Conservation (phyloP, 306 rosid genomes). For the Cicer pinnatifidum region DNA sequence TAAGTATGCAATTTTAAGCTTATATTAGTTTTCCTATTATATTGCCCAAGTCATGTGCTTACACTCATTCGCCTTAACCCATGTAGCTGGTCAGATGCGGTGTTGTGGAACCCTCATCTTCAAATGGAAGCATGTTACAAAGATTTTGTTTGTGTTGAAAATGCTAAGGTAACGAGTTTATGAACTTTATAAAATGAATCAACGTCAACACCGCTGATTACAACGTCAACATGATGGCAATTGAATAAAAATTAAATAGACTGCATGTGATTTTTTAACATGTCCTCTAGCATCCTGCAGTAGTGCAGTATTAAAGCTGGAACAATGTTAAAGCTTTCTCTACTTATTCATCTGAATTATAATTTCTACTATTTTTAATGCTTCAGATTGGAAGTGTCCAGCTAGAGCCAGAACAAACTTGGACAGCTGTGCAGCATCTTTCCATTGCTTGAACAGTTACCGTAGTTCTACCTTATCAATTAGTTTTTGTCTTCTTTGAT, state of each 20-base stretch:
- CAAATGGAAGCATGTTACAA: conserved; percentile 89
- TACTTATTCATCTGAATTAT: conserved; percentile 43
- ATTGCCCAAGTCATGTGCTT: conserved; percentile 41
- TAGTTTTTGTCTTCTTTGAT: conserved; percentile 7
- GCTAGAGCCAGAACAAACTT: conserved; percentile 76
- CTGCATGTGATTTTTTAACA: conserved; percentile 11
- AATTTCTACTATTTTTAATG: conserved; percentile 35
- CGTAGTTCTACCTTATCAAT: conserved; percentile 38
- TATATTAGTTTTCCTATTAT: conserved; percentile 36
- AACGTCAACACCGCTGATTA: conserved; percentile 20
- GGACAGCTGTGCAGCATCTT: conserved; percentile 88
- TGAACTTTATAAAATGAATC: conserved; percentile 27
- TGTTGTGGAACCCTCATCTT: conserved; percentile 93
- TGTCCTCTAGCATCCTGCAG: background rate
- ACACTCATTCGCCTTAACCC: conserved; percentile 28
- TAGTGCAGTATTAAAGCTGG: conserved; percentile 22
- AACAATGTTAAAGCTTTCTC: conserved; percentile 23
- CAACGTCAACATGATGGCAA: conserved; percentile 1
- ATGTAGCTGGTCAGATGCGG: conserved; percentile 94
- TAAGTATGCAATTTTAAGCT: conserved; percentile 57
- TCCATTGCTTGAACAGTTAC: conserved; percentile 59
- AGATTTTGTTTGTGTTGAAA: conserved; percentile 97
- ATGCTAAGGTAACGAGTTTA: conserved; percentile 75
- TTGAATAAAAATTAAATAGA: conserved; percentile 29
- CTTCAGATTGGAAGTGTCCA: conserved; percentile 74